These are phyloP conservation scores for Penicillium frequentans DNA, from an alignment of 2,329 filamentous ascomycete species.

Conservation along the genomic window DNA sequence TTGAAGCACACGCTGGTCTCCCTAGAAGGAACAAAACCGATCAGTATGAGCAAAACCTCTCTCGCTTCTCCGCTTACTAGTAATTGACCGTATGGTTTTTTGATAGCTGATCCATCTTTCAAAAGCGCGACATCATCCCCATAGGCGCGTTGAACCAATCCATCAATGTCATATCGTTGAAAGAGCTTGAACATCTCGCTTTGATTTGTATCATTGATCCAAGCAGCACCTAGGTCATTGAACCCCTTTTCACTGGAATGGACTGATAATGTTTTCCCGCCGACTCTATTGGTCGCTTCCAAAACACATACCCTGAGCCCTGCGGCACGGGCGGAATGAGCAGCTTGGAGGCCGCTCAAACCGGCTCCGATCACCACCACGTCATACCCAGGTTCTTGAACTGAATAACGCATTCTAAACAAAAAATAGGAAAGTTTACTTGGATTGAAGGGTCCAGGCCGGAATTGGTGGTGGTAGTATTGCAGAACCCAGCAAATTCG, in stretches of 20 bases:
- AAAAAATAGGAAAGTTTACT: background rate
- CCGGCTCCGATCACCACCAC: constrained; percentile 42
- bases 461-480: background rate
- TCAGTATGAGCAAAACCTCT: background rate
- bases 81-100: background rate
- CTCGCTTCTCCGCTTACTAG: background rate
- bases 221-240: constrained; percentile 37
- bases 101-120: background rate
- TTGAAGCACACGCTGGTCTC: background rate
- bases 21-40: background rate
- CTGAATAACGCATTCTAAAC: background rate
- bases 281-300: constrained; percentile 44
- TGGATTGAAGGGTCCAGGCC: background rate
- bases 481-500: background rate
- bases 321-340: constrained; percentile 28
- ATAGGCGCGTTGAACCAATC: constrained; percentile 27
- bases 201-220: constrained; percentile 35
- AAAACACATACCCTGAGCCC: constrained; percentile 37
- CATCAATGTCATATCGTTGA: constrained; percentile 20
- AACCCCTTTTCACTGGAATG: constrained; percentile 23
- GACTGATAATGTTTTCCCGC: constrained; percentile 39
- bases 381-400: constrained; percentile 3
- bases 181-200: constrained; percentile 15
- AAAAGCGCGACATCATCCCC: constrained; percentile 31
- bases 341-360: constrained; percentile 39